Evolutionary conservation across 2,329 filamentous ascomycete genomes (phyloP).

Genomic region (Fonsecaea multimorphosa): DNA sequence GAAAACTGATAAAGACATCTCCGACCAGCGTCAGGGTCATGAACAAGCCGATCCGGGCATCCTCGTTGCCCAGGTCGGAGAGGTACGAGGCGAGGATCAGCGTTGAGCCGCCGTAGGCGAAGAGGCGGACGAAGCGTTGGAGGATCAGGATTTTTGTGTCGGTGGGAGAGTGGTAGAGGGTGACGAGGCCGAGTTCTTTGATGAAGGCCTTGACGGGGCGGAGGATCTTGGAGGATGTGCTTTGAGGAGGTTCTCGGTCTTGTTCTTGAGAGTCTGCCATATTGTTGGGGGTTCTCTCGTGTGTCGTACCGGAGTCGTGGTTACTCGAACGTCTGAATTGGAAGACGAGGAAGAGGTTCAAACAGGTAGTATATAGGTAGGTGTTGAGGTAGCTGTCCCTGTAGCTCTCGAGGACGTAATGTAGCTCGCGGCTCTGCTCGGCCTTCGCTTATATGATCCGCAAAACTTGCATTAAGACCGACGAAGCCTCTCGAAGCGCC

Average conservation of each 20-base stretch:
- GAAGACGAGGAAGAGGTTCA: not conserved
- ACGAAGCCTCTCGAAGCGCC: constrained; percentile 2
- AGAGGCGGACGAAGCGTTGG: constrained; percentile 60
- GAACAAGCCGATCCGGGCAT: constrained; percentile 66
- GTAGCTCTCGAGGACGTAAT: no score
- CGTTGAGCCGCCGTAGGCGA: constrained; percentile 67
- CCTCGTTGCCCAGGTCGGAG: constrained; percentile 60
- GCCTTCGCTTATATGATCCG: not conserved
- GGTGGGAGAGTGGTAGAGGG: constrained; percentile 47
- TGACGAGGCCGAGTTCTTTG: constrained; percentile 46
- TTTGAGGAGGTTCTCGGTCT: not conserved
- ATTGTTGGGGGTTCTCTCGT: not conserved
- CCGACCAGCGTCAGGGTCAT: constrained; percentile 69
- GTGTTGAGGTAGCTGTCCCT: not conserved
- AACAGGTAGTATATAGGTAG: not conserved
- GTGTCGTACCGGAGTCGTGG: not conserved
- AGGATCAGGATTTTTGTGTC: constrained; percentile 51
- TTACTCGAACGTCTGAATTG: not conserved
- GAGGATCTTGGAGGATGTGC: constrained; percentile 10
- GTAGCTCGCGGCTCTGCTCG: constrained; percentile 4
- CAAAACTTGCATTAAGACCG: not conserved
- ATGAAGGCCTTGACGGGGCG: constrained; percentile 21
- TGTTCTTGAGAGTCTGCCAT: constrained; percentile 11
- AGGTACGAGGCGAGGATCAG: constrained; percentile 69
- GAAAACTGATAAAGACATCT: constrained; percentile 64